These are phyloP conservation scores for Trichosporon inkin DNA, from an alignment of 1,284 basidiomycete genomes.

Conservation along the genomic window DNA sequence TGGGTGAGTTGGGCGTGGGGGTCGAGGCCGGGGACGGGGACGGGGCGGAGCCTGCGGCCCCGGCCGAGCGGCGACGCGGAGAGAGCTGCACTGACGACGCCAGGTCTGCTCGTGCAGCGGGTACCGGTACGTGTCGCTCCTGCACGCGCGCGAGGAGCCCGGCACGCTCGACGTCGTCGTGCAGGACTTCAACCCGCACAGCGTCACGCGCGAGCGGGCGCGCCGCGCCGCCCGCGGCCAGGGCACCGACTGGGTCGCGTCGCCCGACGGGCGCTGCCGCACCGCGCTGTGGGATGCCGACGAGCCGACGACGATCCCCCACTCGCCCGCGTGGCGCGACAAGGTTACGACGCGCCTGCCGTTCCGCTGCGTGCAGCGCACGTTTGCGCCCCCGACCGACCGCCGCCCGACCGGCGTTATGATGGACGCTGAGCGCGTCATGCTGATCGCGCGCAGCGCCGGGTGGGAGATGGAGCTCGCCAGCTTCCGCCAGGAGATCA, in stretches of 20 bases:
- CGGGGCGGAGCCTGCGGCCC: no score
- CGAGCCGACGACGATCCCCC: slow-evolving; percentile 23
- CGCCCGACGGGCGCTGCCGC: slow-evolving; percentile 7
- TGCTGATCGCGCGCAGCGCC: slow-evolving; percentile 21
- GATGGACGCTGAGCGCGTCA: slow-evolving; percentile 47
- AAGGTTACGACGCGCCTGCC: slow-evolving; percentile 32
- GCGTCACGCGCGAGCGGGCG: slow-evolving; percentile 12
- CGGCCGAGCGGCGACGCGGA: no score
- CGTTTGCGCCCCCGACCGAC: slow-evolving; percentile 12
- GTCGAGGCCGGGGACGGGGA: no score
- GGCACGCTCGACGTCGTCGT: slow-evolving; percentile 18
- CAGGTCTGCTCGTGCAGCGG: slow-evolving; percentile 49
- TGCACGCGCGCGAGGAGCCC: slow-evolving; percentile 11
- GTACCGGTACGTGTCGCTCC: slow-evolving; percentile 42
- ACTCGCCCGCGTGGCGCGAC: slow-evolving; percentile 29
- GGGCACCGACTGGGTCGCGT: background rate
- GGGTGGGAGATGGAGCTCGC: background rate
- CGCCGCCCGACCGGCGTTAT: slow-evolving; percentile 39
- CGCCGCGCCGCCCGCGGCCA: background rate
- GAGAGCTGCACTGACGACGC: background rate
- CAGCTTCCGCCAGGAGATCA: slow-evolving; percentile 30
- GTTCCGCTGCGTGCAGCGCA: slow-evolving; percentile 28
- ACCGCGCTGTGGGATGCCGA: slow-evolving; percentile 3
- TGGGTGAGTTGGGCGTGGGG: slow-evolving; percentile 48
- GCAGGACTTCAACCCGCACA: slow-evolving; percentile 41